Conservation (phyloP, 2,329 filamentous ascomycete species). For the Chrysoporthe puriensis region DNA sequence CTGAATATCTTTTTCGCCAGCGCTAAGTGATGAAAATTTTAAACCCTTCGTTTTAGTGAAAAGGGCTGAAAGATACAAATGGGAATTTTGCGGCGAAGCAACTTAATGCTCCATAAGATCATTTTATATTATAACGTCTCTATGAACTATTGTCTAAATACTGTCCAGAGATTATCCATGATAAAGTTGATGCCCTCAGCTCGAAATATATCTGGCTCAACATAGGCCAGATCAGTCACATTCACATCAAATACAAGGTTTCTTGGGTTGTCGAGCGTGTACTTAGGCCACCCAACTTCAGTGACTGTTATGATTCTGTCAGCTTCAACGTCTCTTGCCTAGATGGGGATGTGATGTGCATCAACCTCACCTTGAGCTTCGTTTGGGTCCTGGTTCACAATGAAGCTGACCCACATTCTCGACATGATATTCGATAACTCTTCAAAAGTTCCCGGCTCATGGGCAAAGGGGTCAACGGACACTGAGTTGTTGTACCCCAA, state of each 20-base stretch:
- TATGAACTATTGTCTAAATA: conserved; percentile 29
- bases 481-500: conserved; percentile 47
- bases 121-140: background rate
- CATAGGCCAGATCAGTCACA: conserved; percentile 42
- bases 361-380: conserved; percentile 31
- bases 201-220: conserved; percentile 50
- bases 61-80: no score
- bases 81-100: no score
- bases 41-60: no score
- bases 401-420: conserved; percentile 55
- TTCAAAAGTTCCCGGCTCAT: conserved; percentile 45
- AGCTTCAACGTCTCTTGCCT: background rate
- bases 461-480: conserved; percentile 41
- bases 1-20: no score
- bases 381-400: conserved; percentile 51
- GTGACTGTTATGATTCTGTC: background rate
- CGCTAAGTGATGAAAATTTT: no score
- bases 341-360: no score
- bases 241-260: conserved; percentile 58
- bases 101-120: no score
- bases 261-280: conserved; percentile 43
- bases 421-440: conserved; percentile 52
- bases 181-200: conserved; percentile 44
- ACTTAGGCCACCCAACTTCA: conserved; percentile 46
- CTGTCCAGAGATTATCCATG: conserved; percentile 29